Evolutionary conservation across 306 rosid species (phyloP).

Genomic region (Vicia villosa): DNA sequence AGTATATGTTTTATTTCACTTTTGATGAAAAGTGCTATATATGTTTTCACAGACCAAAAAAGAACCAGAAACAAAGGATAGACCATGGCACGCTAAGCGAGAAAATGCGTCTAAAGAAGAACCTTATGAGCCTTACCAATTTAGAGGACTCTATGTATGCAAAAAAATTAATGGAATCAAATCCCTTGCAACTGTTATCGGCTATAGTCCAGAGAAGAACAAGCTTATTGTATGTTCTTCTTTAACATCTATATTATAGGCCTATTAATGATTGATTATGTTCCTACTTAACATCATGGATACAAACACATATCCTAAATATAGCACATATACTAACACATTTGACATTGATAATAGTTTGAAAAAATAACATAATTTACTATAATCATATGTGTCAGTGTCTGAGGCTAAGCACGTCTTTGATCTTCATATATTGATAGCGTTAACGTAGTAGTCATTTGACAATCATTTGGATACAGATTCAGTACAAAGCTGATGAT

Average conservation of each 20-base stretch:
- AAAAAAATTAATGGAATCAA: background rate
- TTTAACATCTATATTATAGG: background rate
- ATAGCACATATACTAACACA: too few relatives aligned
- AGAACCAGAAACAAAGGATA: background rate
- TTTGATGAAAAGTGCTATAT: background rate
- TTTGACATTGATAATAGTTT: too few relatives aligned
- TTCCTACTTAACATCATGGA: background rate
- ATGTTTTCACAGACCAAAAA: background rate
- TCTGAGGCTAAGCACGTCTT: too few relatives aligned
- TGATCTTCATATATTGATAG: too few relatives aligned
- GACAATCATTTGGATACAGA: background rate
- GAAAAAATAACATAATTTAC: too few relatives aligned
- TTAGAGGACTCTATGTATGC: constrained; percentile 6
- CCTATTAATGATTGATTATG: background rate
- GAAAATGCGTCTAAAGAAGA: background rate
- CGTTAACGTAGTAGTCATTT: too few relatives aligned
- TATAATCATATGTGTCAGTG: too few relatives aligned
- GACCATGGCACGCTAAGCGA: background rate
- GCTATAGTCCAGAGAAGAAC: background rate
- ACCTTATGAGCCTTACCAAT: too few relatives aligned
- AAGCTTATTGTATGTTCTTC: constrained; percentile 14
- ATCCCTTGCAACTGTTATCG: background rate
- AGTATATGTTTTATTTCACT: background rate
- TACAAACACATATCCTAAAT: too few relatives aligned
- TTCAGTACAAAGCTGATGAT: background rate